Evolutionary conservation across 345 rosid species (phyloP), one percentile per base, ranked within the genome.

Genomic region (Brassica nigra): DNA sequence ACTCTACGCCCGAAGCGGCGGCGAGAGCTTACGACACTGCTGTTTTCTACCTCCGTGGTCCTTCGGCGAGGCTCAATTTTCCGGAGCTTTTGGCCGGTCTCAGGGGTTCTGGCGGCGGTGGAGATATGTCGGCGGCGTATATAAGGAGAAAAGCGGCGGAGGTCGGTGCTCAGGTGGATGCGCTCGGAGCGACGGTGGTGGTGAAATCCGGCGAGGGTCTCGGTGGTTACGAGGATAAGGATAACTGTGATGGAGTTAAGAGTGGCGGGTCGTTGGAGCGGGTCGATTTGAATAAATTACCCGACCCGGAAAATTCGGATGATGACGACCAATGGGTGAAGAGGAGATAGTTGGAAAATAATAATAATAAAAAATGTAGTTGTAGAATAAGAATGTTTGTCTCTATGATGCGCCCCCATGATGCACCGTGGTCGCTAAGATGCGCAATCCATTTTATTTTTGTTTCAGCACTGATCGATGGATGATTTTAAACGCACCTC

Each of bases 1-100:
- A 95, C 82, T 89, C 99, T 0, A 89, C 97, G 0, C 96, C 99
- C 0, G 88, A 91, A 7, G 99, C 99, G 15, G 99, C 99, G 66
- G 99, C 99, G 1, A 72, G 99, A 57, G 99, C 99, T 74, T 95
- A 95, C 77, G 99, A 95, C 78, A 95, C 96, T 37, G 98, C 98
- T 12, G 98, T 95, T 0, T 92, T 87, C 64, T 89, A 88, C 84
- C 87, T 95, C 29, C 82, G 99, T 42, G 99, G 99, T 0, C 99
- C 98, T 5, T 90, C 99, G 0, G 99, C 98, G 63, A 85, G 93
- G 86, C 83, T 95, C 11, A 95, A 95, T 75, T 95, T 95, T 30
- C 99, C 99, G 4, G 99, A 91, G 82, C 81, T 86, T 76, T 70
- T 90, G 69, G 73, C 79, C 27, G 82, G 90, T 3, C 4, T 70